These are phyloP conservation scores for Thinopyrum elongatum DNA, from an alignment of 176 grass and related monocot genomes.

Conservation along the genomic window DNA sequence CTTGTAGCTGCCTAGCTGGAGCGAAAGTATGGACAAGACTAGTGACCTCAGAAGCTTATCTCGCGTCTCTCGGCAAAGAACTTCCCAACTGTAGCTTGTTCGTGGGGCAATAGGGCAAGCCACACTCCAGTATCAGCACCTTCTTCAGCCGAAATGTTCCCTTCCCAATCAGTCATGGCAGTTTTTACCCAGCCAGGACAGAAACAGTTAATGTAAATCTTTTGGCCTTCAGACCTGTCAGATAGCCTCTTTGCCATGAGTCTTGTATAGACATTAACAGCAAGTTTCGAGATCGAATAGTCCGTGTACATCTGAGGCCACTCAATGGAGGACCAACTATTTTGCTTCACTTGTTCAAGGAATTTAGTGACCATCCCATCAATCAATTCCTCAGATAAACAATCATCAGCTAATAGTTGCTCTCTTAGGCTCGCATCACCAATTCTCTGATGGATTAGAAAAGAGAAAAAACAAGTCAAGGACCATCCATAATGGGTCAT, in stretches of 20 bases:
- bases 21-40: background rate
- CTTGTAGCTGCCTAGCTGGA: background rate
- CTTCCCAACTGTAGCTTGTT: slow-evolving; percentile 45
- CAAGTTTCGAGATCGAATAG: slow-evolving; percentile 86
- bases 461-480: background rate
- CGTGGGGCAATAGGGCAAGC: slow-evolving; percentile 48
- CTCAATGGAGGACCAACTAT: slow-evolving; percentile 48
- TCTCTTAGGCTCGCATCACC: slow-evolving; percentile 60
- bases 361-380: slow-evolving; percentile 69
- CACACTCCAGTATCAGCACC: slow-evolving; percentile 84
- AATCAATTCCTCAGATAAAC: slow-evolving; percentile 70
- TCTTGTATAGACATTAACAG: slow-evolving; percentile 80
- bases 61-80: slow-evolving; percentile 88
- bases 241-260: slow-evolving; percentile 45
- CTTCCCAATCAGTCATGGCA: slow-evolving; percentile 93
- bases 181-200: slow-evolving; percentile 98
- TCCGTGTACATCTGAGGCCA: slow-evolving; percentile 91
- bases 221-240: slow-evolving; percentile 44
- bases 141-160: slow-evolving; percentile 75
- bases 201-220: slow-evolving; percentile 88
- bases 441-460: slow-evolving; percentile 52
- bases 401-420: slow-evolving; percentile 46
- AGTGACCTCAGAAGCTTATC: slow-evolving; percentile 71
- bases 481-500: background rate
- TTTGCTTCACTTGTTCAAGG: slow-evolving; percentile 63